These are phyloP conservation scores for Cystobasidium pallidum DNA, from an alignment of 1,284 basidiomycete genomes.

Conservation along the genomic window DNA sequence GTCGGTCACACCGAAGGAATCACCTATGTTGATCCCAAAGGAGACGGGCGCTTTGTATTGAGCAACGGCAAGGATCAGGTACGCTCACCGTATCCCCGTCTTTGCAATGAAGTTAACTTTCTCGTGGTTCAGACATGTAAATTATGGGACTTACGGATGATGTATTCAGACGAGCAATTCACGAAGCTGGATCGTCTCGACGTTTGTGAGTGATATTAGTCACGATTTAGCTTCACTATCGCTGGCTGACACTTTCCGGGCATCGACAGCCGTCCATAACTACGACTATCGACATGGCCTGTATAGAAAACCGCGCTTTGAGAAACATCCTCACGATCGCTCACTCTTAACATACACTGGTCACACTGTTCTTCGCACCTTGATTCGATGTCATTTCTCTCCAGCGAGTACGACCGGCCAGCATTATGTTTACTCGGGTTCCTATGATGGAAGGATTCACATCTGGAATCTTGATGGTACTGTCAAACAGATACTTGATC, in stretches of 20 bases:
- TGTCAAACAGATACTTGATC: constrained; percentile 80
- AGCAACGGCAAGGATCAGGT: constrained; percentile 98
- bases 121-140: constrained; percentile 62
- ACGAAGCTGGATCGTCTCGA: constrained; percentile 57
- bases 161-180: constrained; percentile 75
- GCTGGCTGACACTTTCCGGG: not conserved
- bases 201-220: constrained; percentile 30
- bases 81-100: constrained; percentile 42
- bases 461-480: constrained; percentile 94
- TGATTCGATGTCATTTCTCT: constrained; percentile 95
- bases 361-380: constrained; percentile 85
- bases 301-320: constrained; percentile 47
- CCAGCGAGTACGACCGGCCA: constrained; percentile 87
- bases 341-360: constrained; percentile 95
- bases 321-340: constrained; percentile 74
- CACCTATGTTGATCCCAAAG: constrained; percentile 62
- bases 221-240: not conserved
- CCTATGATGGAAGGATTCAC: constrained; percentile 78
- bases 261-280: constrained; percentile 51
- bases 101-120: not conserved
- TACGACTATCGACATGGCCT: constrained; percentile 76
- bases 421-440: constrained; percentile 92
- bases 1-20: constrained; percentile 95
- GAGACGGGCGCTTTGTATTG: constrained; percentile 91
- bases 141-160: constrained; percentile 92